Percentiles rank a stretch among this genome's conserved stretches.
phyloP scores from a whole-genome alignment of 352 stramenopile genomes.

The Phytophthora cajani region DNA sequence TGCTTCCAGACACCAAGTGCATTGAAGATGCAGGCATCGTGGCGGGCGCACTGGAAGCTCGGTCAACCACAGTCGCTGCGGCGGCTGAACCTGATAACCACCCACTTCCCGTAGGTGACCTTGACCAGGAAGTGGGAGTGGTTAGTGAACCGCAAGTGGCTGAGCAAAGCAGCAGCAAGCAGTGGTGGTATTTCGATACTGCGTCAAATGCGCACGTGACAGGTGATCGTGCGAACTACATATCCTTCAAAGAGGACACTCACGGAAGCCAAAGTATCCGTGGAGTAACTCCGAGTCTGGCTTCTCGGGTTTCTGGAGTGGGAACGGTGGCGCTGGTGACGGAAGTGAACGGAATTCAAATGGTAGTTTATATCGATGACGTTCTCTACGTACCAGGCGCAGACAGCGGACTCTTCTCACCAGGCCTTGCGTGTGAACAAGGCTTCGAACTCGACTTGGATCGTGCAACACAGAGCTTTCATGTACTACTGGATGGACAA shows the following conservation, averaged over 20 bases:
- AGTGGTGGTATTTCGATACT: no score
- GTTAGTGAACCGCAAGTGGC: no score
- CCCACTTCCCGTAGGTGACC: no score
- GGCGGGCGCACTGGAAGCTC: no score
- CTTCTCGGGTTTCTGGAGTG: background rate
- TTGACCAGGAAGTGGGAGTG: no score
- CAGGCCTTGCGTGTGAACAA: background rate
- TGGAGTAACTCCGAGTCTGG: background rate
- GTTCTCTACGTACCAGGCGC: background rate
- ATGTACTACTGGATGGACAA: background rate
- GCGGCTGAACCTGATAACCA: no score
- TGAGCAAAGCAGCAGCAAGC: no score
- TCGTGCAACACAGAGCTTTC: background rate
- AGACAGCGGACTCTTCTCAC: background rate
- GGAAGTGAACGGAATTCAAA: background rate
- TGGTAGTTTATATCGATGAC: background rate
- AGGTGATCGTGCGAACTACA: no score
- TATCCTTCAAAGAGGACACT: background rate
- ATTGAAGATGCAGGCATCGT: background rate
- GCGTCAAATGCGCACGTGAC: no score
- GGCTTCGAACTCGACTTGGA: background rate
- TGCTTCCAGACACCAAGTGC: background rate
- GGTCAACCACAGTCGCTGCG: no score
- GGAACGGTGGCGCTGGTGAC: background rate
- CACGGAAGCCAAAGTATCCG: background rate